phyloP scores from a whole-genome alignment of 805 yeast species.

The Candida glaebosa region DNA sequence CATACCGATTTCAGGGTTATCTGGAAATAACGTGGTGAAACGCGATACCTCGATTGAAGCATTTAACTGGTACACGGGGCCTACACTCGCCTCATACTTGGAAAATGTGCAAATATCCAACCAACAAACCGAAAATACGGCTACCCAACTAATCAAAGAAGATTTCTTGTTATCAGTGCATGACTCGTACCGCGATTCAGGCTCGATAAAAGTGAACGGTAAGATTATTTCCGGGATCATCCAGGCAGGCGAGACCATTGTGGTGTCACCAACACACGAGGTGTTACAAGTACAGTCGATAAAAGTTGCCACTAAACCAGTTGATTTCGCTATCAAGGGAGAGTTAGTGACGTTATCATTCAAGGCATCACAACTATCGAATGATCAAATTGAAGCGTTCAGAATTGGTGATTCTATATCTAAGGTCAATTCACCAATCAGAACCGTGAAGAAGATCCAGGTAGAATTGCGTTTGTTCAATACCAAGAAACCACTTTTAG shows the following conservation, averaged over 20 bases:
- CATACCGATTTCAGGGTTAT: slow-evolving; percentile 67
- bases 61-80: slow-evolving; percentile 44
- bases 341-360: slow-evolving; percentile 49
- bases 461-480: slow-evolving; percentile 33
- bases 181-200: slow-evolving; percentile 52
- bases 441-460: slow-evolving; percentile 24
- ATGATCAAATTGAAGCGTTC: slow-evolving; percentile 52
- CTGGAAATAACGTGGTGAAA: slow-evolving; percentile 63
- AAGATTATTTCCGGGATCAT: slow-evolving; percentile 64
- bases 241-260: slow-evolving; percentile 66
- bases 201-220: slow-evolving; percentile 57
- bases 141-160: slow-evolving; percentile 22
- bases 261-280: slow-evolving; percentile 51
- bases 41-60: slow-evolving; percentile 27
- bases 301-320: slow-evolving; percentile 30
- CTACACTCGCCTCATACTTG: slow-evolving; percentile 39
- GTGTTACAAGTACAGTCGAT: slow-evolving; percentile 41
- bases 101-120: slow-evolving; percentile 27
- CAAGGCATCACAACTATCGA: slow-evolving; percentile 44
- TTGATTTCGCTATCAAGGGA: slow-evolving; percentile 60
- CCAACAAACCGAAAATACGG: slow-evolving; percentile 7
- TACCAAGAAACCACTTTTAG: slow-evolving; percentile 64
- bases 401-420: slow-evolving; percentile 55
- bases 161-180: slow-evolving; percentile 59
- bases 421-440: slow-evolving; percentile 20